Evolutionary conservation across 805 yeast species (phyloP).

Genomic region (Pichia eremophila): DNA sequence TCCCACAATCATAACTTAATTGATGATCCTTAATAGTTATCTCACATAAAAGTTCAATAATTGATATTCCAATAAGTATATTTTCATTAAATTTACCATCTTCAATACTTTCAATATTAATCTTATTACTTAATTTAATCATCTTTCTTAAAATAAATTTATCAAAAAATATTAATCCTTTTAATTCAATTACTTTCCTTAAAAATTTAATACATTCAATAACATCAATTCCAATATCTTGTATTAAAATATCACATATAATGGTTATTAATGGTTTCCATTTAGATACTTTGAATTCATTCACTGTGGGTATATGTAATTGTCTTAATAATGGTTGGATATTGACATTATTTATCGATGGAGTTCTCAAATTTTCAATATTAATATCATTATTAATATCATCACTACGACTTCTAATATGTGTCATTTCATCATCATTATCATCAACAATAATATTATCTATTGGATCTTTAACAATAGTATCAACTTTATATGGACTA

Average conservation of each 20-base stretch:
- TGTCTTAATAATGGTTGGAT: neutral
- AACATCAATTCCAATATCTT: conserved; percentile 4
- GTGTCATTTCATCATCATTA: neutral
- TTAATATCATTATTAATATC: neutral
- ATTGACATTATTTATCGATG: neutral
- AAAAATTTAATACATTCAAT: conserved; percentile 8
- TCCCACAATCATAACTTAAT: conserved; percentile 3
- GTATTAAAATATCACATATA: neutral
- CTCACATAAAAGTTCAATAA: conserved; percentile 5
- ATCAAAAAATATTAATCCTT: conserved; percentile 2
- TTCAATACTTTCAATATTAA: neutral
- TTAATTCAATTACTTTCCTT: conserved; percentile 2
- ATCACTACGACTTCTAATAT: neutral
- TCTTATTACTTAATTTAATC: neutral
- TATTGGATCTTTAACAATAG: neutral
- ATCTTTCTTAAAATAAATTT: neutral
- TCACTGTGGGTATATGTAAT: conserved; percentile 18
- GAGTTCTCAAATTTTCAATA: neutral
- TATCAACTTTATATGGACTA: neutral
- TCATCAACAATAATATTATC: neutral
- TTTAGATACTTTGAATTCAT: conserved; percentile 29
- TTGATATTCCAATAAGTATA: neutral
- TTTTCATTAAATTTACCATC: neutral
- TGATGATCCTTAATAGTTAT: conserved; percentile 1
- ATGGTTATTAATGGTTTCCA: conserved; percentile 2